Evolutionary conservation across 495 filamentous ascomycete genomes (phyloP), one percentile per base, ranked within the genome.

Genomic region (Tuber magnatum): DNA sequence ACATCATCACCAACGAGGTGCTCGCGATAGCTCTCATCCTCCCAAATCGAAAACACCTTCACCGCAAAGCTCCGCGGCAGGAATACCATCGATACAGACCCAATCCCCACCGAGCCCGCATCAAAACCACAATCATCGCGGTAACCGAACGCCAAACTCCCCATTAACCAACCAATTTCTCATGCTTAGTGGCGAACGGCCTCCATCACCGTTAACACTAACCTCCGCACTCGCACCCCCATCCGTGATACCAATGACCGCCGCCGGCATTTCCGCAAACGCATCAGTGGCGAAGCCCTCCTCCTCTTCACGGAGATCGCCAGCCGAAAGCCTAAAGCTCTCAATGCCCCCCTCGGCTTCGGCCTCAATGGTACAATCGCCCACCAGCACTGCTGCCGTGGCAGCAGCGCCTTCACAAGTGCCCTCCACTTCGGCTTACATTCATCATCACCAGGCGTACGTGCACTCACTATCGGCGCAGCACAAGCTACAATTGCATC

Each of bases 401-500:
- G 69, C 42, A 40, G 65, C 1, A 56, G 32, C 65, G 38, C 44
- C 44, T 68, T 77, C 41, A 71, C 68, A 41, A 75, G n/a, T n/a
- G 12, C 40, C 69, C 7, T 2, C 44, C 46, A 70, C 78, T 18
- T 78, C 77, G 9, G 51, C 44, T 9, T 77, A 70, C 65, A 70
- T 71, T 1, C 70, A 77, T 71, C 80, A 77, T 40, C 75, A 77
- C 73, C 38, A 76, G 72, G 75, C 73, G 42, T 82, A 82, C 74
- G 72, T 80, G 2, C 77, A 77, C 56, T 82, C 80, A 14, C 75
- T 82, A 41, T 81, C 79, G 5, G 78, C 81, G 14, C 81, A 83
- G 70, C 81, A 83, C 61, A 80, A 86, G 42, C 73, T 90, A 7
- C 85, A 87, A 46, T 86, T 90, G 61, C 90, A 90, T 78, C 88